A percentile compares a stretch with the other conserved stretches of the same genome.
Conservation (phyloP, 2,329 filamentous ascomycete genomes). For the Nemania sp. region DNA sequence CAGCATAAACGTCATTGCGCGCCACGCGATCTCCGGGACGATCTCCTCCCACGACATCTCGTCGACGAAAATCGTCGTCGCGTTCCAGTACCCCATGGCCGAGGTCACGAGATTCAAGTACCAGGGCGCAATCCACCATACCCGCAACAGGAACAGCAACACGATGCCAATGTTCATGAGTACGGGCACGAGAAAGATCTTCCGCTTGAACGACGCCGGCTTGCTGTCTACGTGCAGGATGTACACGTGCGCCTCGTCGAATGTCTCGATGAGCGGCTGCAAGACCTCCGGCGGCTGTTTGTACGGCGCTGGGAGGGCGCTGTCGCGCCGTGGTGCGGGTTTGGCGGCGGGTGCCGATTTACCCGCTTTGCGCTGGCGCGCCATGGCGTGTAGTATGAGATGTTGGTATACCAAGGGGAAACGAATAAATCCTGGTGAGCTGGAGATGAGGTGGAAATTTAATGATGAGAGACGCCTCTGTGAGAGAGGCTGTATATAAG, state of each 20-base stretch:
- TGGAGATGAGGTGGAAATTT: too few species aligned
- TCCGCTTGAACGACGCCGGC: conserved; percentile 71
- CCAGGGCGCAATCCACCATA: conserved; percentile 69
- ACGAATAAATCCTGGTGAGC: too few species aligned
- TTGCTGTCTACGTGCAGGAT: conserved; percentile 80
- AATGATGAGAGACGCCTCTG: too few species aligned
- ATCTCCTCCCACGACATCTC: conserved; percentile 61
- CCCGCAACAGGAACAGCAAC: conserved; percentile 66
- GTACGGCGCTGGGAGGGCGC: conserved; percentile 66
- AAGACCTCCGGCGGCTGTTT: conserved; percentile 65
- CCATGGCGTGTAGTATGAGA: conserved; percentile 28
- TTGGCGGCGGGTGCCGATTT: conserved; percentile 34
- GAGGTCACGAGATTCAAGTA: conserved; percentile 71
- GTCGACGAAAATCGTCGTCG: conserved; percentile 65
- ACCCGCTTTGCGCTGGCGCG: conserved; percentile 32
- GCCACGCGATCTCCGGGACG: conserved; percentile 57
- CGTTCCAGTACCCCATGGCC: conserved; percentile 66
- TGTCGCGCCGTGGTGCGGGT: conserved; percentile 35
- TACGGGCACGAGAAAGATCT: conserved; percentile 80
- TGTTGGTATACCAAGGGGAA: too few species aligned
- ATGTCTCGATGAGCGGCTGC: conserved; percentile 64
- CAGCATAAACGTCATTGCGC: conserved; percentile 68
- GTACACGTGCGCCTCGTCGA: conserved; percentile 75
- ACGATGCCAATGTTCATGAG: conserved; percentile 73
- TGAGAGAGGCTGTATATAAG: too few species aligned